Evolutionary conservation across 2,329 filamentous ascomycete species (phyloP), one percentile per base, ranked within the genome.

Genomic region (Alternaria conjuncta): DNA sequence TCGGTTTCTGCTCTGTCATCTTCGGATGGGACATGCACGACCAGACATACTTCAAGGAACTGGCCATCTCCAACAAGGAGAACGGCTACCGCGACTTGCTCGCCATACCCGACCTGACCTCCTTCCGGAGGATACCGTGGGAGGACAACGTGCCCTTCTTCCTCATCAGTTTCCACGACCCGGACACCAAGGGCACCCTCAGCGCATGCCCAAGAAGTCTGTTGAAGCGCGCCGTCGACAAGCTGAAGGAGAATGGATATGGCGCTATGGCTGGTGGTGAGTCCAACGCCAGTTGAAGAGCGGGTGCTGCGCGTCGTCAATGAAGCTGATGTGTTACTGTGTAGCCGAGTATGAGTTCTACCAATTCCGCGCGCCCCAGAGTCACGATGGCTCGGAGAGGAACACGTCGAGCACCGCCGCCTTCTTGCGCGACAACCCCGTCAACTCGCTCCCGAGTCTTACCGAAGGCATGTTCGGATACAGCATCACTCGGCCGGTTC

Each of bases 21-120:
- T 97, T 97, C 75, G 94, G 94, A 78, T 97, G 94, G 94, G 94
- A 97, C 81, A 97, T 97, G 93, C 94, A 97, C 81, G 94, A 97
- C 76, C 86, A 89, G 83, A 96, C 93, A 11, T 97, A 97, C 80
- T 90, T 92, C 78, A 89, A 87, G 72, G 94, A 97, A 82, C 87
- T 97, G 67, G 87, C 88, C 75, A 91, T 97, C 79, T 96, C 92
- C 82, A 97, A 97, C 82, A 92, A 92, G 71, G 90, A 93, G 75
- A 97, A 97, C 78, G 94, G 94, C 46, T 97, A 97, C 81, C 88
- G 90, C 68, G 94, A 97, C 79, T 82, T 97, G 46, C 86, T 97
- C 55, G 94, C 94, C 13, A 84, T 95, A 41, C 90, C 94, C 1
- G 94, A 97, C 76, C 83, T 97, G 43, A 84, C 82, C 63, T 92